Conservation (phyloP, 1,139 yeast genomes). For the Taphrina pruni region DNA sequence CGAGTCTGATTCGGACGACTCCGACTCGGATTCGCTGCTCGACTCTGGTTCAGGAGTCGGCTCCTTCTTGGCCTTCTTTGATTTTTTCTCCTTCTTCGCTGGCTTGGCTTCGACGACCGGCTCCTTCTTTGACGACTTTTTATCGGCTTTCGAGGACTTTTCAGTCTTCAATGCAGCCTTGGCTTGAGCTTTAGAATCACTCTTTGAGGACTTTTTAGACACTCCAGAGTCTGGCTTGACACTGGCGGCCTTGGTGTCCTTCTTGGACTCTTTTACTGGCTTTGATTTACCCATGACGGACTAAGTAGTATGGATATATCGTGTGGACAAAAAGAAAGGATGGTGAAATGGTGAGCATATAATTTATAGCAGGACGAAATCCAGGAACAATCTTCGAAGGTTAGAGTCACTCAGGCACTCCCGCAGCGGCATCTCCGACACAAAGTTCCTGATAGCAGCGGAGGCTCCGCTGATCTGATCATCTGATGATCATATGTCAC, state of each 20-base stretch:
- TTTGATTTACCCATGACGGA: constrained; percentile 37
- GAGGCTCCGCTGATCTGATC: background rate
- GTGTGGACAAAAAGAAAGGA: background rate
- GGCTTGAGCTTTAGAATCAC: constrained; percentile 41
- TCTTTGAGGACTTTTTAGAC: constrained; percentile 41
- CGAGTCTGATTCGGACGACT: constrained; percentile 40
- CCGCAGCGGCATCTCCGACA: background rate
- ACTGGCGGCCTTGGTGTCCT: constrained; percentile 44
- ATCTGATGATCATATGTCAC: background rate
- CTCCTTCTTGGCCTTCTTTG: constrained; percentile 41
- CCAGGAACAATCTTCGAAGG: background rate
- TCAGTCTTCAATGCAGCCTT: constrained; percentile 42
- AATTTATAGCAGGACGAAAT: background rate
- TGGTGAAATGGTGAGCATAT: background rate
- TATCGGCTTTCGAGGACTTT: constrained; percentile 38
- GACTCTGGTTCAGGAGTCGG: constrained; percentile 28
- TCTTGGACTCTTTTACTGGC: constrained; percentile 33
- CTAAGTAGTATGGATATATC: background rate
- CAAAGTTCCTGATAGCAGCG: background rate
- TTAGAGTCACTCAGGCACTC: constrained; percentile 3
- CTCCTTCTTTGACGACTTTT: constrained; percentile 43
- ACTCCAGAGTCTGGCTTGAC: constrained; percentile 46
- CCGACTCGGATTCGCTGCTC: constrained; percentile 26
- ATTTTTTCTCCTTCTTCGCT: constrained; percentile 38
- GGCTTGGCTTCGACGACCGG: constrained; percentile 39